These are phyloP conservation scores for Coccomyxa subellipsoidea DNA, from an alignment of 163 green algal genomes.

Conservation along the genomic window DNA sequence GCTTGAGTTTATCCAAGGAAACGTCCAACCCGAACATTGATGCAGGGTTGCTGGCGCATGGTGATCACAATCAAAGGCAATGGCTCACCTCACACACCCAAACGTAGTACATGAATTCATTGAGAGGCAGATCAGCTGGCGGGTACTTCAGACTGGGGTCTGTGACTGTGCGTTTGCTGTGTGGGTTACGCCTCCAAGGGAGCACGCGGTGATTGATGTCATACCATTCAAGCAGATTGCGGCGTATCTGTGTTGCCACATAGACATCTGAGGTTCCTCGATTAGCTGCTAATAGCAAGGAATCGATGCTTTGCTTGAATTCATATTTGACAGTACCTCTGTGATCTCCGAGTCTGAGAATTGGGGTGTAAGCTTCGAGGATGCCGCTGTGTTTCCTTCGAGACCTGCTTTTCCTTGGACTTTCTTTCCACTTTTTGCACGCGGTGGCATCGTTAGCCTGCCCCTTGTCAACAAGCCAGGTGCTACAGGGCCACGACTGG, in stretches of 20 bases:
- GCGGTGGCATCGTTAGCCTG: background rate
- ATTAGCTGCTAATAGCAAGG: no score
- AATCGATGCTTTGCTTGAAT: background rate
- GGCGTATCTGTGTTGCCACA: conserved; percentile 31
- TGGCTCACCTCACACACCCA: conserved; percentile 87
- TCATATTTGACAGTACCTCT: background rate
- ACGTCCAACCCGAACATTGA: no score
- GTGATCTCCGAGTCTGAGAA: background rate
- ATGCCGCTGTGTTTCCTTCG: background rate
- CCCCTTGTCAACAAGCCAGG: background rate
- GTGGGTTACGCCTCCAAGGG: conserved; percentile 81
- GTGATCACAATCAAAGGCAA: conserved; percentile 52
- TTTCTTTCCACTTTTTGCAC: background rate
- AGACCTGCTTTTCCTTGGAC: background rate
- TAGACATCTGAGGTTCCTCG: background rate
- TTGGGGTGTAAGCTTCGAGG: background rate
- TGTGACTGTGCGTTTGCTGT: conserved; percentile 34
- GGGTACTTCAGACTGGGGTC: conserved; percentile 23
- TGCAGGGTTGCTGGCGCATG: conserved; percentile 91
- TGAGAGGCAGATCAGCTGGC: conserved; percentile 36
- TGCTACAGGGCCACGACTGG: background rate
- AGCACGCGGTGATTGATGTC: conserved; percentile 80
- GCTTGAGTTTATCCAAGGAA: no score
- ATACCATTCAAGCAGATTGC: conserved; percentile 83
- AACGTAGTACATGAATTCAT: conserved; percentile 86